Base-by-base conservation (phyloP, 352 stramenopile species). In the Pythium aphanidermatum region DNA sequence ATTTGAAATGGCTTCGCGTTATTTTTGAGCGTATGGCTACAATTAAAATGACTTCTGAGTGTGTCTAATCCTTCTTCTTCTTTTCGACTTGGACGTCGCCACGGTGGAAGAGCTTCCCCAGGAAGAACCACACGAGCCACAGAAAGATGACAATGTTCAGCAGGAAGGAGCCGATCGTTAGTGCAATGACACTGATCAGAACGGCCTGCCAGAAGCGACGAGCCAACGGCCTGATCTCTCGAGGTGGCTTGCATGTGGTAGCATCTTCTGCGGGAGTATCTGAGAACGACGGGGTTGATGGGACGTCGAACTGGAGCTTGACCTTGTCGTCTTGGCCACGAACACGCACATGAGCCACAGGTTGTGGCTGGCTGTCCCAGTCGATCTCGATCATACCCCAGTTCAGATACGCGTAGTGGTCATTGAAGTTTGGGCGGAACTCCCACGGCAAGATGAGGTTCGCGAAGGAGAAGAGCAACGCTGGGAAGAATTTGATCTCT, bases 361-460 rank as follows among this genome's bases (percentile, higher is more conserved):
- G 73, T 37, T 80, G 48, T 1, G 67, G 53, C 49, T 68, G 47
- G 40, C 35, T 46, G 2, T 78, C 47, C 83, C 85, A 97, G 67
- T 97, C 87, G 46, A 98, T 83, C 24, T 96, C 79, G 32, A 98
- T 79, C 37, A 93, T 85, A n/a, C 80, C 92, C 78, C 93, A 96
- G 63, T 98, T 98, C 20, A 96, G 58, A 33, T 84, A 83, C 20
- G 89, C 80, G 42, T 92, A 95, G 54, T 84, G 92, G 34, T 76
- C 51, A 42, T 83, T 51, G 30, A 75, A 50, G 10, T 65, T 35
- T 12, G 74, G 63, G 29, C 75, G 80, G 65, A 88, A 84, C 46
- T 95, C 65, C 81, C 82, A 92, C 41, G 76, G 79, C 45, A 93
- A 40, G 14, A 83, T 37, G 39, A 89, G 39, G 61, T 88, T 93